Percentiles rank a stretch among this genome's conserved stretches.
Evolutionary conservation across 768 basidiomycete species (phyloP).

Genomic region (Daedaleopsis nitida): DNA sequence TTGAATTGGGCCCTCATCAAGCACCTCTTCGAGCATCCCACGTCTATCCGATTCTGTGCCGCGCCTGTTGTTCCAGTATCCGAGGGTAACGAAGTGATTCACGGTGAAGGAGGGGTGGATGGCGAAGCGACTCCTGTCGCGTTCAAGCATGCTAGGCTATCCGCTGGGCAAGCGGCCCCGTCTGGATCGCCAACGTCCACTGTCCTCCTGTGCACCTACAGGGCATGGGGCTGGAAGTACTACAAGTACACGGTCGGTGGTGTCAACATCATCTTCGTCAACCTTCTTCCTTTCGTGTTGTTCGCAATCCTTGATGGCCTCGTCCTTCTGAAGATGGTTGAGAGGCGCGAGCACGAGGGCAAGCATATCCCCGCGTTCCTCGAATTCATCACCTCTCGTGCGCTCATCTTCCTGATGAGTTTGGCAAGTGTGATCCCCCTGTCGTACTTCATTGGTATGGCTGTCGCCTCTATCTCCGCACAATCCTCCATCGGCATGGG

Average conservation of each 20-base stretch:
- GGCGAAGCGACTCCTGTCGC: slow-evolving; percentile 49
- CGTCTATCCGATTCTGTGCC: slow-evolving; percentile 88
- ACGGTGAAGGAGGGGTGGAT: slow-evolving; percentile 22
- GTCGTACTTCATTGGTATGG: slow-evolving; percentile 99
- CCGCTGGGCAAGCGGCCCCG: slow-evolving; percentile 89
- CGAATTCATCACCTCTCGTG: slow-evolving; percentile 67
- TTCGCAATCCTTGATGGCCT: slow-evolving; percentile 95
- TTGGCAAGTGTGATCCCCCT: slow-evolving; percentile 93
- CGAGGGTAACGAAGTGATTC: slow-evolving; percentile 19
- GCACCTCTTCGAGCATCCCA: slow-evolving; percentile 76
- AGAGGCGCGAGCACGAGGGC: slow-evolving; percentile 55
- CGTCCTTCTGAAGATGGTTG: slow-evolving; percentile 72
- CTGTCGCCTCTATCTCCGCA: slow-evolving; percentile 97
- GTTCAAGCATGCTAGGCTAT: slow-evolving; percentile 71
- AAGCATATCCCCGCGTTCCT: slow-evolving; percentile 67
- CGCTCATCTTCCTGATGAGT: slow-evolving; percentile 80
- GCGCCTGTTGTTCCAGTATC: slow-evolving; percentile 74
- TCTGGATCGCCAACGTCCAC: slow-evolving; percentile 80
- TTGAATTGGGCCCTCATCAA: slow-evolving; percentile 94
- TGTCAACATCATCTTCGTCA: slow-evolving; percentile 97
- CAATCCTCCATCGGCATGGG: slow-evolving; percentile 99
- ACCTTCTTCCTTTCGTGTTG: slow-evolving; percentile 90
- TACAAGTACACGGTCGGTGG: slow-evolving; percentile 99
- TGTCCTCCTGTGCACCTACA: slow-evolving; percentile 92
- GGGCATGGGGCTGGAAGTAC: slow-evolving; percentile 86